Base-by-base conservation (phyloP, 2,329 filamentous ascomycete genomes). In the Blastomyces silverae region DNA sequence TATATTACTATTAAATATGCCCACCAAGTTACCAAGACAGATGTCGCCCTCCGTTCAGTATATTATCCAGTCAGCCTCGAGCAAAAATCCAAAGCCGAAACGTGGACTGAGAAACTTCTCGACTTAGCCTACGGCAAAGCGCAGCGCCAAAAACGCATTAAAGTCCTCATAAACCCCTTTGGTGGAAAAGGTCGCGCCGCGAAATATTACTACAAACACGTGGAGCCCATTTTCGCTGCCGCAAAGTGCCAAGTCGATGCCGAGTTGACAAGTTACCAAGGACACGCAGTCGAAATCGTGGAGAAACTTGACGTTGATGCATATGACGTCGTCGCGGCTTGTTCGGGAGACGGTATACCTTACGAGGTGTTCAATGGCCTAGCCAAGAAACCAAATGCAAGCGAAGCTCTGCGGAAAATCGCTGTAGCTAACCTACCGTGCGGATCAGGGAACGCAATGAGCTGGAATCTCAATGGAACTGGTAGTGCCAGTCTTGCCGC, bases 331-430 rank as follows among this genome's bases (percentile, higher is more conserved):
- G 84, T 97, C 17, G 87, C 93, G 34, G 90, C 91, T 67, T 94
- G 91, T 73, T 97, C 93, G 0, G 94, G 94, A 4, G 94, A 99
- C 71, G 94, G 94, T 11, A 82, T 96, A 50, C 89, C 91, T 0
- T 89, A 96, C 74, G 94, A 99, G 77, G 89, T 96, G 10, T 96
- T 97, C 80, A 97, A 99, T 73, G 94, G 94, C 0, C 79, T 99
- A 42, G 92, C 85, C 17, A 88, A 86, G 76, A 87, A 91, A 50
- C 73, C 83, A 4, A 90, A 97, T 76, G 92, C 92, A 25, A 81
- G 82, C 42, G 83, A 83, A 64, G 94, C 93, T 0, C 79, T 99
- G 66, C 79, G 82, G 28, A 89, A 88, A 71, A 79, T 97, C 17
- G 90, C 94, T 0, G 87, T 99, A 1, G 88, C 87, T 28, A 91